A percentile compares a stretch with the other conserved stretches of the same genome.
phyloP scores from a whole-genome alignment of 2,329 filamentous ascomycete species.

The Curvularia verruculosa region DNA sequence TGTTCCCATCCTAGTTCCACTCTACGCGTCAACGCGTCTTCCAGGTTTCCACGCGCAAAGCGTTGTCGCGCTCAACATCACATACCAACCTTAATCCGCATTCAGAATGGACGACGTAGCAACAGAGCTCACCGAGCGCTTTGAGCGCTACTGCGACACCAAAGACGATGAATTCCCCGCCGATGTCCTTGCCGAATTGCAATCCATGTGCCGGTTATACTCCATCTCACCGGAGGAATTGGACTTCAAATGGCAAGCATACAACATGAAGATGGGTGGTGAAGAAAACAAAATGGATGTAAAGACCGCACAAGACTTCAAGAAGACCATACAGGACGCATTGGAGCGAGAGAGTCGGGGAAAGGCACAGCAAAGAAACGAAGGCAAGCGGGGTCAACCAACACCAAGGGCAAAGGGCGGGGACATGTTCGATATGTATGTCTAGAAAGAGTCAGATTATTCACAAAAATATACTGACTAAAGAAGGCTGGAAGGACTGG shows the following conservation, averaged over 20 bases:
- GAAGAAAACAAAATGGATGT: constrained; percentile 76
- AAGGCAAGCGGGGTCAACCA: constrained; percentile 66
- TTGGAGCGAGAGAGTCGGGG: constrained; percentile 77
- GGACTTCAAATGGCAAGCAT: constrained; percentile 99
- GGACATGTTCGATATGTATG: constrained; percentile 83
- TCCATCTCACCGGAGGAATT: constrained; percentile 82
- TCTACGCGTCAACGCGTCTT: constrained; percentile 42
- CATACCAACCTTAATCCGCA: constrained; percentile 11
- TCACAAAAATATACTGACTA: constrained; percentile 14
- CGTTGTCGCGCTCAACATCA: constrained; percentile 7
- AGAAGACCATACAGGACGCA: constrained; percentile 83
- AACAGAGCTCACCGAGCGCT: constrained; percentile 65
- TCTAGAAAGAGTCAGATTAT: background rate
- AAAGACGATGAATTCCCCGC: constrained; percentile 64
- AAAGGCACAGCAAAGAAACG: constrained; percentile 65
- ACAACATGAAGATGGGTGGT: constrained; percentile 90
- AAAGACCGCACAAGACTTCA: constrained; percentile 75
- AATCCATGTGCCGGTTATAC: constrained; percentile 85
- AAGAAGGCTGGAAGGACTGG: constrained; percentile 55
- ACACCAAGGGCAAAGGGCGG: constrained; percentile 61
- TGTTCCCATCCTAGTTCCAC: constrained; percentile 20
- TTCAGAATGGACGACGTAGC: constrained; percentile 57
- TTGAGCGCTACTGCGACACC: constrained; percentile 64
- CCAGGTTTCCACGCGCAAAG: constrained; percentile 19
- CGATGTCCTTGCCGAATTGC: constrained; percentile 80